Percentiles rank a stretch among this genome's conserved stretches.
Conservation (phyloP, 352 stramenopile genomes). For the Phytophthora parvispora region DNA sequence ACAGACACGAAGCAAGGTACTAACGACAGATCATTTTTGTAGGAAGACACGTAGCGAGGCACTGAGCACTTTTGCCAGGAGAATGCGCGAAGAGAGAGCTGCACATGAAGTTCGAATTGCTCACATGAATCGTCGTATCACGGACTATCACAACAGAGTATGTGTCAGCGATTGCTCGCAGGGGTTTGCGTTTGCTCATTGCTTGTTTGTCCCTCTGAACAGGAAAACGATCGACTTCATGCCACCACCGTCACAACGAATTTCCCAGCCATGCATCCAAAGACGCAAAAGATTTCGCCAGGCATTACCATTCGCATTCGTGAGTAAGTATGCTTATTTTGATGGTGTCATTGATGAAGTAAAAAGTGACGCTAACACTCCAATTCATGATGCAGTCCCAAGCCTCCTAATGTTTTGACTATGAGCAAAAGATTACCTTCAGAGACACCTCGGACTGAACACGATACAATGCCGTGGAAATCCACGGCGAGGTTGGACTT, state of each 20-base stretch:
- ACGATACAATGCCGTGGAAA: conserved; percentile 41
- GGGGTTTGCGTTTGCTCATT: not conserved
- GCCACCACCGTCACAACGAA: conserved; percentile 76
- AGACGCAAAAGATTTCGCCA: conserved; percentile 74
- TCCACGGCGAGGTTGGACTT: conserved; percentile 48
- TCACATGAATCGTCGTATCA: conserved; percentile 89
- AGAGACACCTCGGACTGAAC: conserved; percentile 24
- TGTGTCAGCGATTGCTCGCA: not conserved
- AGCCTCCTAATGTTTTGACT: conserved; percentile 65
- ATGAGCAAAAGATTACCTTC: conserved; percentile 44
- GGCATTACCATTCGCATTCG: conserved; percentile 72
- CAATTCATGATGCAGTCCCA: conserved; percentile 48
- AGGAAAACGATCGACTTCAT: conserved; percentile 76
- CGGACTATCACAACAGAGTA: conserved; percentile 80
- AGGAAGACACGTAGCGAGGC: conserved; percentile 61
- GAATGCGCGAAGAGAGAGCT: conserved; percentile 65
- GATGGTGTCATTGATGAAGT: not conserved
- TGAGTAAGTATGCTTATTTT: conserved; percentile 46
- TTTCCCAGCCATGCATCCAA: conserved; percentile 86
- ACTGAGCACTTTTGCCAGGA: conserved; percentile 65
- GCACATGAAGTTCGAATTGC: conserved; percentile 72
- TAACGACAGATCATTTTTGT: not conserved
- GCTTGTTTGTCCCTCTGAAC: not conserved
- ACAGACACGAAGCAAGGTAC: not conserved
- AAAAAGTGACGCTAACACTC: not conserved